phyloP scores from a whole-genome alignment of 257 asterid genomes.

The Solanum chmielewskii region DNA sequence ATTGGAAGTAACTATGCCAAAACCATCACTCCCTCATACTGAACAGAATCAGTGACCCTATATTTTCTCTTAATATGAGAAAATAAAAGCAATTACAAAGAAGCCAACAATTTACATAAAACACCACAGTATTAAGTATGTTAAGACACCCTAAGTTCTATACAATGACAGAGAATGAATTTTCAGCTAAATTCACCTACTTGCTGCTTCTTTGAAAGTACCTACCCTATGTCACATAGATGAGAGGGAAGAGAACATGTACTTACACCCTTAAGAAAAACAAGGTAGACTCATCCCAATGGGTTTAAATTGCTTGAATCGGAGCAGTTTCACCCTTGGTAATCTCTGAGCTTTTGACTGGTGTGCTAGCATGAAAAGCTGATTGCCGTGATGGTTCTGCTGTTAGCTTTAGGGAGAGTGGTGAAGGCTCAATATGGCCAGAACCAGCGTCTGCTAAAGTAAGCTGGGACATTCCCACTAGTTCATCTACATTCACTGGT shows the following conservation, averaged over 20 bases:
- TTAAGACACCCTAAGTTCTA: background rate
- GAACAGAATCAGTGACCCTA: background rate
- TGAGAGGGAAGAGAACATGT: background rate
- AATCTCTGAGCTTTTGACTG: constrained; percentile 6
- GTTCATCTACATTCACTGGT: constrained; percentile 34
- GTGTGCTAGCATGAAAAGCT: constrained; percentile 23
- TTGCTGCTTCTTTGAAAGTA: background rate
- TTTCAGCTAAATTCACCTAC: constrained; percentile 2
- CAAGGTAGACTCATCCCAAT: background rate
- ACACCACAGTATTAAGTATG: background rate
- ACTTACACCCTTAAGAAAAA: constrained; percentile 3
- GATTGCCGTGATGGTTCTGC: constrained; percentile 29
- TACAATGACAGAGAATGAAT: constrained; percentile 10
- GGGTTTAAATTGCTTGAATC: constrained; percentile 10
- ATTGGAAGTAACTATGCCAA: background rate
- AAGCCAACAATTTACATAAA: background rate
- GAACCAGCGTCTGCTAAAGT: constrained; percentile 29
- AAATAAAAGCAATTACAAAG: background rate
- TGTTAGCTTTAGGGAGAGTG: constrained; percentile 31
- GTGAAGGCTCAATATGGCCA: constrained; percentile 15
- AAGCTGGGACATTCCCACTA: constrained; percentile 50
- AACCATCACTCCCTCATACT: background rate
- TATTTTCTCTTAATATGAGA: background rate
- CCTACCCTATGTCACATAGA: constrained; percentile 11
- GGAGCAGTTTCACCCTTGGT: constrained; percentile 16